A percentile compares a stretch with the other conserved stretches of the same genome.
phyloP scores from a whole-genome alignment of 2,329 filamentous ascomycete genomes.

The Xylariaceae sp. region DNA sequence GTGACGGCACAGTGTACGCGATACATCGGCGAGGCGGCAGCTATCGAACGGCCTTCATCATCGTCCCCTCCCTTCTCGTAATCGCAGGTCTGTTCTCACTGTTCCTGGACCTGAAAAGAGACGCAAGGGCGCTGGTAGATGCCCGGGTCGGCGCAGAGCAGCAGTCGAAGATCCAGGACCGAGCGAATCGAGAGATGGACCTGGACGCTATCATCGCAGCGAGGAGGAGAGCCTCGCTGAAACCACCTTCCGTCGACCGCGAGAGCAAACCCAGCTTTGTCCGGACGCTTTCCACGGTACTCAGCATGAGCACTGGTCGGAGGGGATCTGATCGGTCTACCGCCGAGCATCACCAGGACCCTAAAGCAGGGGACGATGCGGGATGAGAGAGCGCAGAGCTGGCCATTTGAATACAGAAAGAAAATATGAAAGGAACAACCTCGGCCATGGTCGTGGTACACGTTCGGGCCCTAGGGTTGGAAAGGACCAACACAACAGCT shows the following conservation, averaged over 20 bases:
- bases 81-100: slow-evolving; percentile 40
- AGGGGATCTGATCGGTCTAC: slow-evolving; percentile 12
- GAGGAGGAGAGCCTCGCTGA: slow-evolving; percentile 16
- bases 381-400: slow-evolving; percentile 7
- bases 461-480: no score
- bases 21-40: slow-evolving; percentile 53
- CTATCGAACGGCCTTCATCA: slow-evolving; percentile 56
- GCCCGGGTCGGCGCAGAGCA: slow-evolving; percentile 27
- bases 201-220: slow-evolving; percentile 31
- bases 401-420: no score
- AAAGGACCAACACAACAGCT: no score
- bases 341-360: slow-evolving; percentile 17
- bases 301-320: slow-evolving; percentile 14
- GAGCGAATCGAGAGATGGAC: slow-evolving; percentile 35
- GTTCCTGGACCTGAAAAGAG: slow-evolving; percentile 38
- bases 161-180: slow-evolving; percentile 24
- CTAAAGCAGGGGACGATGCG: slow-evolving; percentile 9
- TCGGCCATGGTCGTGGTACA: no score
- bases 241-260: slow-evolving; percentile 5
- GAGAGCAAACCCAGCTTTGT: slow-evolving; percentile 14
- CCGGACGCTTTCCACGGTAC: slow-evolving; percentile 16
- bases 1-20: slow-evolving; percentile 44
- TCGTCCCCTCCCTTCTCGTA: slow-evolving; percentile 49
- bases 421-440: no score
- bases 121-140: slow-evolving; percentile 40